Base-by-base conservation (phyloP, 768 basidiomycete genomes). In the Chalciporus sphaerocephalus region DNA sequence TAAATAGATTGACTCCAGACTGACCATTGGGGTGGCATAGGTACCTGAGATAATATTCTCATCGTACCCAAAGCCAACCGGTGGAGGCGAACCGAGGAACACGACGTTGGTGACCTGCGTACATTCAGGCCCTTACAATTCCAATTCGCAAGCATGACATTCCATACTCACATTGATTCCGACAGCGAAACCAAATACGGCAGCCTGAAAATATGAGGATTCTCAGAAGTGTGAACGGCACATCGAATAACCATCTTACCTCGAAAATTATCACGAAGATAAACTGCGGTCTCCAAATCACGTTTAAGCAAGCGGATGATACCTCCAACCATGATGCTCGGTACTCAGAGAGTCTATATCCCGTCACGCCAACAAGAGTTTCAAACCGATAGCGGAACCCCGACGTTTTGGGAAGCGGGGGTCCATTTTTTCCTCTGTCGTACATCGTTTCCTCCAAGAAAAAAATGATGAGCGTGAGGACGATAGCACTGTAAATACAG, bases 31-130 rank as follows among this genome's bases (percentile, higher is more conserved):
- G 3, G 75, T 74, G 22, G 67, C 69, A 50, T 74, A 73, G 18
- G 58, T 57, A n/a, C 72, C 73, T 11, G 76, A 66, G 23, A 73
- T 64, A 5, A 60, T 56, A 48, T 68, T 65, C 44, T 64, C 66
- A 27, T 51, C 64, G 57, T 73, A 74, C 1, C 74, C 76, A 44
- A 73, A 80, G 1, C 77, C 79, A 5, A 63, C 49, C 0, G 78
- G 77, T 0, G 64, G 52, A 0, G 75, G 74, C 2, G 66, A 62
- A 4, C 73, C 77, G 5, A 80, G 59, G 59, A 80, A 80, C 5
- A 79, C 75, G 0, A 73, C 76, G 33, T 76, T 77, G 6, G 80
- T 81, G 16, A 76, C 74, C 71, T 79, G n/a, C n/a, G 30, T 15
- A 15, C 30, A 32, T 15, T n/a, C 5, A 32, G n/a, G n/a, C n/a